A percentile compares a stretch with the other conserved stretches of the same genome.
Conservation (phyloP, 2,329 filamentous ascomycete genomes). For the Claviceps sorghi region DNA sequence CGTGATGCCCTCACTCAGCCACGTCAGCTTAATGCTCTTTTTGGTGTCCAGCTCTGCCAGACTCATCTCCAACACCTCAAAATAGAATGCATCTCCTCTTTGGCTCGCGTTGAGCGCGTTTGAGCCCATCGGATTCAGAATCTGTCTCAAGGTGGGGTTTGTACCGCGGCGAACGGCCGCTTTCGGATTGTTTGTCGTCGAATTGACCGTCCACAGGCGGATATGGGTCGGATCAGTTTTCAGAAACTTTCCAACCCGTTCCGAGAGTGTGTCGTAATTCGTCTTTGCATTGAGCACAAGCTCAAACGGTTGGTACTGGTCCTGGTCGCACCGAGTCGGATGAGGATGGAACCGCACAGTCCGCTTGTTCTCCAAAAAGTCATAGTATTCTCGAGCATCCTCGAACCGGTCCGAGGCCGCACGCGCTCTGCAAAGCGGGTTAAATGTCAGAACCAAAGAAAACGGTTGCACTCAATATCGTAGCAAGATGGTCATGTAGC, state of each 20-base stretch:
- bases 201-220: slow-evolving; percentile 78
- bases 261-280: slow-evolving; percentile 72
- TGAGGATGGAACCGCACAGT: slow-evolving; percentile 64
- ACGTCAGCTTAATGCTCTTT: slow-evolving; percentile 70
- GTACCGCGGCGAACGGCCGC: slow-evolving; percentile 57
- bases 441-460: not conserved
- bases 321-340: slow-evolving; percentile 37
- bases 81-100: slow-evolving; percentile 67
- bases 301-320: slow-evolving; percentile 52
- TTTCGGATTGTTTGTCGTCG: slow-evolving; percentile 63
- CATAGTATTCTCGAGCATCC: slow-evolving; percentile 78
- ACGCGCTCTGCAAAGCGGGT: slow-evolving; percentile 7
- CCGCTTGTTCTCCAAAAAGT: slow-evolving; percentile 77
- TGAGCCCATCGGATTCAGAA: slow-evolving; percentile 58
- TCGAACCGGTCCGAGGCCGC: slow-evolving; percentile 36
- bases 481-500: not conserved
- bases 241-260: slow-evolving; percentile 67
- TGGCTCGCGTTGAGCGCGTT: slow-evolving; percentile 57
- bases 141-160: slow-evolving; percentile 59
- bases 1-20: slow-evolving; percentile 75
- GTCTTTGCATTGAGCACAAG: slow-evolving; percentile 76
- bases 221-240: slow-evolving; percentile 71
- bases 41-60: slow-evolving; percentile 86
- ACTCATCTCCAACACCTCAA: slow-evolving; percentile 88
- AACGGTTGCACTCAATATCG: not conserved